These are phyloP conservation scores for Moniliella sp. DNA, from an alignment of 1,284 basidiomycete species.

Conservation along the genomic window DNA sequence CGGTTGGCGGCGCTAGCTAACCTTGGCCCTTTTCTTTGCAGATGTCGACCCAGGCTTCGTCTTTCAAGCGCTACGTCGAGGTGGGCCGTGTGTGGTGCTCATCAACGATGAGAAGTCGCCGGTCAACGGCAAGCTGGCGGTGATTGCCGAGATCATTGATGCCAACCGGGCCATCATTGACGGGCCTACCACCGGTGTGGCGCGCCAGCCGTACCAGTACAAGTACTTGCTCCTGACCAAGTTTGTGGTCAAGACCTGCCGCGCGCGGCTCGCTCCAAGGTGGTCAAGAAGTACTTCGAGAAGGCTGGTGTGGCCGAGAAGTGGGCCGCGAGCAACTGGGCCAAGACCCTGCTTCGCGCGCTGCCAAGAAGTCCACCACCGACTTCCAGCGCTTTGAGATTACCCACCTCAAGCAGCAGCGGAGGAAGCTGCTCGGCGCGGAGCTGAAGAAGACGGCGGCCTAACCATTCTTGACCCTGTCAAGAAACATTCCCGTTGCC, in stretches of 20 bases:
- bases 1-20: too few species aligned
- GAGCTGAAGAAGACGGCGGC: slow-evolving; percentile 23
- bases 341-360: slow-evolving; percentile 62
- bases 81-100: slow-evolving; percentile 93
- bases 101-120: slow-evolving; percentile 69
- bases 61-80: slow-evolving; percentile 95
- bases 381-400: slow-evolving; percentile 64
- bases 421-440: slow-evolving; percentile 35
- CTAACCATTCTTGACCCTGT: too few species aligned
- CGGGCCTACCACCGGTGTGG: slow-evolving; percentile 69
- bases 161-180: slow-evolving; percentile 95
- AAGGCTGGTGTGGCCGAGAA: slow-evolving; percentile 51
- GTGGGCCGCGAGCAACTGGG: slow-evolving; percentile 67
- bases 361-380: slow-evolving; percentile 54
- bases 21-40: too few species aligned
- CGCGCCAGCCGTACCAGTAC: slow-evolving; percentile 76
- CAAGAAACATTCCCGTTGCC: too few species aligned
- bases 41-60: too few species aligned
- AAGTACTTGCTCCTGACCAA: slow-evolving; percentile 79
- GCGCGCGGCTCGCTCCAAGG: slow-evolving; percentile 60
- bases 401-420: slow-evolving; percentile 40
- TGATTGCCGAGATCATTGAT: slow-evolving; percentile 92
- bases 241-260: slow-evolving; percentile 61
- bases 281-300: slow-evolving; percentile 68
- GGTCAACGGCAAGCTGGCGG: slow-evolving; percentile 72